Evolutionary conservation across 1,139 yeast genomes (phyloP).

Genomic region (Candida tropicalis): DNA sequence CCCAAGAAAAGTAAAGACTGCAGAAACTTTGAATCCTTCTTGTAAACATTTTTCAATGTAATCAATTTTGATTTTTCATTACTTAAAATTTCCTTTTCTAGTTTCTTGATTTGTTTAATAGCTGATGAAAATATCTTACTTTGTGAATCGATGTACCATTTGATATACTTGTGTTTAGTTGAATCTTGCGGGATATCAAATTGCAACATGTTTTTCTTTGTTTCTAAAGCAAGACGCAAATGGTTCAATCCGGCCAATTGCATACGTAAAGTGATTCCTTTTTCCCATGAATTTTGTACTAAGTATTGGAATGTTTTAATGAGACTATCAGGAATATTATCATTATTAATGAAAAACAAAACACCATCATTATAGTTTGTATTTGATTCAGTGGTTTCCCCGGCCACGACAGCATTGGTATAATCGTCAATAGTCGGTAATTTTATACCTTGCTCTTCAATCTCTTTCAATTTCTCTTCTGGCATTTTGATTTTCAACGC

Average conservation of each 20-base stretch:
- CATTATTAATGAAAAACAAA: slow-evolving; percentile 41
- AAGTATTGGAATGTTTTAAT: slow-evolving; percentile 55
- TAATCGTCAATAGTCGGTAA: slow-evolving; percentile 52
- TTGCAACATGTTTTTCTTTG: slow-evolving; percentile 35
- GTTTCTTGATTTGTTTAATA: slow-evolving; percentile 48
- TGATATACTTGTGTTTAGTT: slow-evolving; percentile 26
- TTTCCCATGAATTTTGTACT: slow-evolving; percentile 47
- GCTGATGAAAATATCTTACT: slow-evolving; percentile 46
- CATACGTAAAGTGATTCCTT: slow-evolving; percentile 49
- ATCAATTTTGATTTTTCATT: slow-evolving; percentile 37
- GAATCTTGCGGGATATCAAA: slow-evolving; percentile 13
- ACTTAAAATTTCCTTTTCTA: slow-evolving; percentile 54
- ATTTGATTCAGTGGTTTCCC: slow-evolving; percentile 12
- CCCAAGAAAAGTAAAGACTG: slow-evolving; percentile 63
- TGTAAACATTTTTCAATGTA: slow-evolving; percentile 59
- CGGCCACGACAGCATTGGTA: slow-evolving; percentile 40
- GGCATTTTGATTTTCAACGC: slow-evolving; percentile 59
- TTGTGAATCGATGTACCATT: slow-evolving; percentile 47
- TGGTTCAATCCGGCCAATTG: slow-evolving; percentile 62
- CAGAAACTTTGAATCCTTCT: slow-evolving; percentile 56
- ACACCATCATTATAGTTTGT: slow-evolving; percentile 40
- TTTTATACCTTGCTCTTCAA: slow-evolving; percentile 41
- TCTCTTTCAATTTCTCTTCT: slow-evolving; percentile 29
- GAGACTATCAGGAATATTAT: slow-evolving; percentile 48
- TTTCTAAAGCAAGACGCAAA: slow-evolving; percentile 53